Percentiles rank a stretch among this genome's conserved stretches.
Conservation (phyloP, 192 early-diverging fungal species). For the Funneliformis mosseae region DNA sequence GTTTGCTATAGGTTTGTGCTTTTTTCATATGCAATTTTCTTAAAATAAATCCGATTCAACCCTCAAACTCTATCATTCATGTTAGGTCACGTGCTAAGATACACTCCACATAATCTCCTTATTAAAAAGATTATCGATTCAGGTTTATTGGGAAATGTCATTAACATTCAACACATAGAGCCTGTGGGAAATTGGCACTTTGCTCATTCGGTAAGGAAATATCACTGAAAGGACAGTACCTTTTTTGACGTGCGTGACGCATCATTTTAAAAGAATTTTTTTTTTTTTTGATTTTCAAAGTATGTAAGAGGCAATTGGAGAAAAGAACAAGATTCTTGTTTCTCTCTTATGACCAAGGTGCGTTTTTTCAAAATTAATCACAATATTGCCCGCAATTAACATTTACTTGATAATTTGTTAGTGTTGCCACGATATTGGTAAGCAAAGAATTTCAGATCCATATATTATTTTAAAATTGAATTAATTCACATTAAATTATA, state of each 20-base stretch:
- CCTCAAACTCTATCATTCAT: constrained; percentile 1
- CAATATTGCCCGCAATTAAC: not conserved
- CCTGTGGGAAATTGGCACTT: constrained; percentile 71
- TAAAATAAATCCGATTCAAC: not conserved
- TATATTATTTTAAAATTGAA: not conserved
- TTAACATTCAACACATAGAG: constrained; percentile 67
- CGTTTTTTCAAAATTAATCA: not conserved
- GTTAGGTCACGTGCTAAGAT: constrained; percentile 58
- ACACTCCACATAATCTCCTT: constrained; percentile 58
- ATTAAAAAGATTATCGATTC: constrained; percentile 59
- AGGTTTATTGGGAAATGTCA: constrained; percentile 56
- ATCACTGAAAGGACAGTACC: not conserved
- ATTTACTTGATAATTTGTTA: not conserved
- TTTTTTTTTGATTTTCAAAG: not conserved
- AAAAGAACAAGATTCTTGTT: constrained; percentile 54
- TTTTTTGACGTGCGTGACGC: not conserved
- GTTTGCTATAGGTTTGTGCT: constrained; percentile 12
- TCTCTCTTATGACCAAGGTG: constrained; percentile 66
- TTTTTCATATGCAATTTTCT: not conserved
- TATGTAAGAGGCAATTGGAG: constrained; percentile 69
- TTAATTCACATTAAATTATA: not conserved
- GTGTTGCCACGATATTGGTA: constrained; percentile 40
- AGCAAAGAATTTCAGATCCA: not conserved
- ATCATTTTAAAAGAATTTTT: not conserved
- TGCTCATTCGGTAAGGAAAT: constrained; percentile 54